A percentile compares a stretch with the other conserved stretches of the same genome.
These are phyloP conservation scores for Yamadazyma laniorum DNA, from an alignment of 805 yeast genomes.

Conservation along the genomic window DNA sequence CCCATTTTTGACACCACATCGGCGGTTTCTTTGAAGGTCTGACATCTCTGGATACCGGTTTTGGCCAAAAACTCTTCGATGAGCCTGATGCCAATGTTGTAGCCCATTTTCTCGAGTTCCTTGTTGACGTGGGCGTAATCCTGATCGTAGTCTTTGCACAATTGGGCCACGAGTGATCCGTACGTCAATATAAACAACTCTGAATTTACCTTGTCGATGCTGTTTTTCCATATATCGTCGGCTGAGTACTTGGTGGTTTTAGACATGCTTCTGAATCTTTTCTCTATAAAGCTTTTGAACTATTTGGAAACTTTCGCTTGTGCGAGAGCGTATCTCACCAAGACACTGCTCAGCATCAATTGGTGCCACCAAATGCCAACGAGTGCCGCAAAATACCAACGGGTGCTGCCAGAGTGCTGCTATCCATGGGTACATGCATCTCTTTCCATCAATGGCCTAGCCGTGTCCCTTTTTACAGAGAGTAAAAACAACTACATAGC, in stretches of 20 bases:
- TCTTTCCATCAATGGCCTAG: no score
- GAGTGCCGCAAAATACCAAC: no score
- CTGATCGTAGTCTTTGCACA: slow-evolving; percentile 76
- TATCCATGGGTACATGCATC: no score
- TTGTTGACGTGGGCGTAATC: slow-evolving; percentile 77
- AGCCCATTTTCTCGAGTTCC: slow-evolving; percentile 91
- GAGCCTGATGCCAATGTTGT: slow-evolving; percentile 85
- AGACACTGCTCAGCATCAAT: no score
- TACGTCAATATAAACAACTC: slow-evolving; percentile 93
- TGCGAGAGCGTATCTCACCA: no score
- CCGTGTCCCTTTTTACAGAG: no score
- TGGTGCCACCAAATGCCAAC: no score
- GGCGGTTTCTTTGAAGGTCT: slow-evolving; percentile 76
- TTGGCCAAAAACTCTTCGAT: slow-evolving; percentile 92
- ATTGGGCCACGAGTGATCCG: slow-evolving; percentile 89
- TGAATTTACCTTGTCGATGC: slow-evolving; percentile 84
- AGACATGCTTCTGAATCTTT: no score
- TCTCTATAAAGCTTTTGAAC: no score
- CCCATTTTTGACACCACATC: slow-evolving; percentile 85
- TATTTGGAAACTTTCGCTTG: no score
- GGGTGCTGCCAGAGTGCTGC: no score
- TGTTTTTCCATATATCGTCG: slow-evolving; percentile 90
- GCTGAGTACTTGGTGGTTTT: neutral
- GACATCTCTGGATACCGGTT: slow-evolving; percentile 82
- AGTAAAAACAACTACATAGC: no score